Conservation (phyloP, 345 rosid species). For the Anacardium occidentale region DNA sequence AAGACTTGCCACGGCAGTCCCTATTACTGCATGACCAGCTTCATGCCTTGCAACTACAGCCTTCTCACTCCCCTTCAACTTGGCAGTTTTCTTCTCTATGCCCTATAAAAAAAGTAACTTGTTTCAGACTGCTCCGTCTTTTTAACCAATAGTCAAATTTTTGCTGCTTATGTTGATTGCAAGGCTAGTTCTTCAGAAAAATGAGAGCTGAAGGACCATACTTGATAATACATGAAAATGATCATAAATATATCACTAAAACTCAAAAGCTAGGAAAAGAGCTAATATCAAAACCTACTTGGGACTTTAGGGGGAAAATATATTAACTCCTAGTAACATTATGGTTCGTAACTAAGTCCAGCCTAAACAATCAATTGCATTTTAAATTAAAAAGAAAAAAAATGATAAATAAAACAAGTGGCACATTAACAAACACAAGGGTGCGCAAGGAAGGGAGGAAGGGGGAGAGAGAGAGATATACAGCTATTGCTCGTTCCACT, state of each 20-base stretch:
- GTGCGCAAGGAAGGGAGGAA: not conserved
- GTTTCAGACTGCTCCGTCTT: conserved; percentile 10
- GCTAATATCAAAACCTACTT: too few species aligned
- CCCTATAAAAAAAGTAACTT: conserved; percentile 45
- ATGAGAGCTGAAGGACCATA: too few species aligned
- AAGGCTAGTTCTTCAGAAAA: too few species aligned
- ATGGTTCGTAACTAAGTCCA: too few species aligned
- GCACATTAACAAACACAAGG: not conserved
- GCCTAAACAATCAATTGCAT: too few species aligned
- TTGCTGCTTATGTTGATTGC: too few species aligned
- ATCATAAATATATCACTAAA: too few species aligned
- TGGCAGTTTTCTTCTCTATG: conserved; percentile 92
- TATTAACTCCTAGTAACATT: too few species aligned
- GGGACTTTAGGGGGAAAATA: too few species aligned
- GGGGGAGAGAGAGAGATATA: conserved; percentile 33
- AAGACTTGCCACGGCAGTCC: conserved; percentile 88
- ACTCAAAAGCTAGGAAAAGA: too few species aligned
- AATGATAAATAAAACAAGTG: not conserved
- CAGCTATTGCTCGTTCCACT: conserved; percentile 91
- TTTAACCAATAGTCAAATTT: not conserved
- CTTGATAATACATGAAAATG: too few species aligned
- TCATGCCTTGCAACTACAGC: conserved; percentile 97
- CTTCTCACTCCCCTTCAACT: conserved; percentile 80
- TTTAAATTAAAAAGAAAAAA: too few species aligned
- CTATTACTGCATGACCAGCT: conserved; percentile 98